Evolutionary conservation across 305 asterid genomes (phyloP).

Genomic region (Solanum chacoense): DNA sequence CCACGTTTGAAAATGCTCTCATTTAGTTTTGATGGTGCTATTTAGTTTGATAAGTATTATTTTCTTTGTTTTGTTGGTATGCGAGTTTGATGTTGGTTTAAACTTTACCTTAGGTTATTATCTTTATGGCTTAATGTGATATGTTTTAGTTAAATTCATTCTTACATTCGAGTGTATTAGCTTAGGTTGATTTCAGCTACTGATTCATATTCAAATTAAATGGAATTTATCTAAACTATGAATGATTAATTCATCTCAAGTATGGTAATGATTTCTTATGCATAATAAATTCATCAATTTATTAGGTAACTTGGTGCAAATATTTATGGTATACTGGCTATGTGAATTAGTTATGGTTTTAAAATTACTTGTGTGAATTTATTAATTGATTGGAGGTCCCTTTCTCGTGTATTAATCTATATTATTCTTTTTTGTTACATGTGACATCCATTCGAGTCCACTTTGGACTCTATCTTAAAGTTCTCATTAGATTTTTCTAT

Average conservation of each 20-base stretch:
- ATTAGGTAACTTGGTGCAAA: background rate
- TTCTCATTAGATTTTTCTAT: no score
- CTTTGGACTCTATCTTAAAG: background rate
- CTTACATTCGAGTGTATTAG: background rate
- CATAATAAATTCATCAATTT: background rate
- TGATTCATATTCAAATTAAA: background rate
- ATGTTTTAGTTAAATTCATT: background rate
- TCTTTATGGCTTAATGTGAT: background rate
- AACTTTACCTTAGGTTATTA: background rate
- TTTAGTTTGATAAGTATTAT: background rate
- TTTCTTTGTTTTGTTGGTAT: background rate
- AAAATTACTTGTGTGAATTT: background rate
- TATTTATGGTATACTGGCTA: no score
- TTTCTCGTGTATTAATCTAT: background rate
- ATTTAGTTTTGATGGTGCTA: background rate
- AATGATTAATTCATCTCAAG: background rate
- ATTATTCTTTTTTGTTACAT: no score
- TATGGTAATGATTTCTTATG: background rate
- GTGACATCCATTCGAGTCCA: background rate
- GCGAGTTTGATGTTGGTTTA: background rate
- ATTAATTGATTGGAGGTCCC: background rate
- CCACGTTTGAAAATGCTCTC: background rate
- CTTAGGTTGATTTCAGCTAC: background rate
- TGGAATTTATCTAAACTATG: background rate
- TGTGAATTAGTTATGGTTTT: no score